phyloP scores from a whole-genome alignment of 2,329 filamentous ascomycete species.

The Alternaria alternata region DNA sequence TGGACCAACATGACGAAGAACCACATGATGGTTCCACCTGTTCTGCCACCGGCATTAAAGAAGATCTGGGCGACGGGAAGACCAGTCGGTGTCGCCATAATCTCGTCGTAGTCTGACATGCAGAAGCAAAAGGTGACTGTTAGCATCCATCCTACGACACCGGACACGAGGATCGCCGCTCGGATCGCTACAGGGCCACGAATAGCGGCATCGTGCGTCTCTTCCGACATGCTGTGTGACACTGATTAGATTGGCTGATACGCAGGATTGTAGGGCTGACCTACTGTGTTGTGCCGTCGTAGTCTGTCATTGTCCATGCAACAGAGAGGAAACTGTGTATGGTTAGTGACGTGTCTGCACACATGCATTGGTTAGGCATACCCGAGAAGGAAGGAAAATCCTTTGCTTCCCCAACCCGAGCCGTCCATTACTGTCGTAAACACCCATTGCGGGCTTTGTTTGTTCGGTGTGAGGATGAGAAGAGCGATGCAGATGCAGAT shows the following conservation, averaged over 20 bases:
- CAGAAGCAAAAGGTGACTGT: conserved; percentile 72
- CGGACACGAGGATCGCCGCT: conserved; percentile 67
- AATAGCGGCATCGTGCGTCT: conserved; percentile 69
- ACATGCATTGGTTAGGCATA: conserved; percentile 42
- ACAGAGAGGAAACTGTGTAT: conserved; percentile 60
- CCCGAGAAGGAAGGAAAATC: conserved; percentile 69
- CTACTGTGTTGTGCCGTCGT: conserved; percentile 71
- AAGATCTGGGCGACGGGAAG: conserved; percentile 67
- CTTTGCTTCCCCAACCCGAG: conserved; percentile 68
- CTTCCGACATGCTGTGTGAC: conserved; percentile 66
- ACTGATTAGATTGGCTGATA: conserved; percentile 34
- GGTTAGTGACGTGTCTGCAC: conserved; percentile 14
- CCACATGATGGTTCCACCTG: conserved; percentile 68
- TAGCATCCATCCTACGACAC: conserved; percentile 67
- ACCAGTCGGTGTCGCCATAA: conserved; percentile 66
- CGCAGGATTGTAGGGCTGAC: conserved; percentile 33
- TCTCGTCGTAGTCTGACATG: conserved; percentile 64
- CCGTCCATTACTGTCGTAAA: conserved; percentile 68
- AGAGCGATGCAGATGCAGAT: conserved; percentile 67
- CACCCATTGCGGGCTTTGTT: conserved; percentile 66
- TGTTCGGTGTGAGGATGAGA: conserved; percentile 65
- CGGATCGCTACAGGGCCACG: conserved; percentile 67
- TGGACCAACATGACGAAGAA: conserved; percentile 69
- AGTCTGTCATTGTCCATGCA: conserved; percentile 73
- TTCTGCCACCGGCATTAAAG: conserved; percentile 66